Conservation (phyloP, 208 protist species). For the Leishmania tarentolae region DNA sequence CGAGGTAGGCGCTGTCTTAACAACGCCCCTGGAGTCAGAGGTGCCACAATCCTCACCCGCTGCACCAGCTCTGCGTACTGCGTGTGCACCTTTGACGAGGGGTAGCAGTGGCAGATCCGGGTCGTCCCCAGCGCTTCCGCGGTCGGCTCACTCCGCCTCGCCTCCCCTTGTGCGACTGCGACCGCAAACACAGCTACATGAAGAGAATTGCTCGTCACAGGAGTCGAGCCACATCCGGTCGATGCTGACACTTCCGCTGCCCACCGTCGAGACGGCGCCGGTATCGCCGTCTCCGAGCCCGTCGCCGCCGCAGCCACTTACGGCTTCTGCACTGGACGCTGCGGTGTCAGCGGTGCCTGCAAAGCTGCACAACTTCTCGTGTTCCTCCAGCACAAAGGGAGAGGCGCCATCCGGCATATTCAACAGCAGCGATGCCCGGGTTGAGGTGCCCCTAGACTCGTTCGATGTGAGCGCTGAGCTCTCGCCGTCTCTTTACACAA, state of each 20-base stretch:
- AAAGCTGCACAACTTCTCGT: background rate
- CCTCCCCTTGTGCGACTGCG: background rate
- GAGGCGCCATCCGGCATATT: background rate
- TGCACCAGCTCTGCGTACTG: background rate
- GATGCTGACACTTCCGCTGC: background rate
- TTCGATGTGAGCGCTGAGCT: slow-evolving; percentile 16
- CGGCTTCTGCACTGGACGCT: background rate
- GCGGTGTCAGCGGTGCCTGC: background rate
- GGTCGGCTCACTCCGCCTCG: background rate
- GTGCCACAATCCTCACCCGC: background rate
- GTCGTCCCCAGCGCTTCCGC: background rate
- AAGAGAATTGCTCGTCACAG: background rate
- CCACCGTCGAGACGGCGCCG: background rate
- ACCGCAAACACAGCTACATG: background rate
- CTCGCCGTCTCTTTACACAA: slow-evolving; percentile 6
- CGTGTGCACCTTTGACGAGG: background rate
- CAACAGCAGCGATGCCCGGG: background rate
- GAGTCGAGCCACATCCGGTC: background rate
- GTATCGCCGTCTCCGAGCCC: background rate
- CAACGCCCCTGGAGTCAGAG: background rate
- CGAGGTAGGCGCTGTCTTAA: background rate
- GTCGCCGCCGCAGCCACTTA: background rate
- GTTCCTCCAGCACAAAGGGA: background rate
- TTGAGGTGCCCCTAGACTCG: background rate
- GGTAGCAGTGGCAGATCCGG: background rate